Conservation (phyloP, 306 rosid species). For the Vigna trinervia region DNA sequence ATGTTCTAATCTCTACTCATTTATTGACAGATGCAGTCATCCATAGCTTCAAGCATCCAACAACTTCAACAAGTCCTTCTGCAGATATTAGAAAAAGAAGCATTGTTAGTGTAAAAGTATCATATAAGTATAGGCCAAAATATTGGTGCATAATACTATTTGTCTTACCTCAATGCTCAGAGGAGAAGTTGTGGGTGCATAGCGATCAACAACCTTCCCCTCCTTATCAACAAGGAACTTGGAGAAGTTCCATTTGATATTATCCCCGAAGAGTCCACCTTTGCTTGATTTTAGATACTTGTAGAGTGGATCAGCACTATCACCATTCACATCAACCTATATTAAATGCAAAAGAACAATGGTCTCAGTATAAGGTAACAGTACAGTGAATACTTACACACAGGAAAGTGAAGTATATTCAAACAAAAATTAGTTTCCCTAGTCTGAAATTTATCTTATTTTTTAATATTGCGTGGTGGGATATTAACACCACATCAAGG, state of each 20-base stretch:
- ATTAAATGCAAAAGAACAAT: conserved; percentile 12
- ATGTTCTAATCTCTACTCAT: conserved; percentile 31
- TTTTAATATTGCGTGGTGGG: neutral
- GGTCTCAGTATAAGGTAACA: neutral
- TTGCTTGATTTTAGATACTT: conserved; percentile 85
- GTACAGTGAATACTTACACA: neutral
- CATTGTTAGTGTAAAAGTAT: conserved; percentile 13
- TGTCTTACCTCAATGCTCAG: conserved; percentile 85
- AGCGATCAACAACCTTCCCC: conserved; percentile 89
- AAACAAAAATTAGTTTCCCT: neutral
- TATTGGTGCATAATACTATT: neutral
- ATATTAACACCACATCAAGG: neutral
- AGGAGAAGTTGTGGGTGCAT: conserved; percentile 96
- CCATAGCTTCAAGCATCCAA: conserved; percentile 48
- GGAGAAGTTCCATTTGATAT: conserved; percentile 92
- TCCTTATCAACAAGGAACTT: conserved; percentile 92
- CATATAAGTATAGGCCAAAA: conserved; percentile 1
- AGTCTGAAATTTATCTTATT: neutral
- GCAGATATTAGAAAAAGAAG: conserved; percentile 44
- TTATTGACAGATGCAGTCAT: conserved; percentile 22
- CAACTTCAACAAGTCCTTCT: conserved; percentile 67
- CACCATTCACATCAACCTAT: conserved; percentile 91
- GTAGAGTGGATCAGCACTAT: conserved; percentile 74
- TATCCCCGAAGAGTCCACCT: conserved; percentile 89
- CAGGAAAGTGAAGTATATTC: conserved; percentile 1